Evolutionary conservation across 2,329 filamentous ascomycete species (phyloP), one percentile per base, ranked within the genome.

Genomic region (Beauveria varroae): DNA sequence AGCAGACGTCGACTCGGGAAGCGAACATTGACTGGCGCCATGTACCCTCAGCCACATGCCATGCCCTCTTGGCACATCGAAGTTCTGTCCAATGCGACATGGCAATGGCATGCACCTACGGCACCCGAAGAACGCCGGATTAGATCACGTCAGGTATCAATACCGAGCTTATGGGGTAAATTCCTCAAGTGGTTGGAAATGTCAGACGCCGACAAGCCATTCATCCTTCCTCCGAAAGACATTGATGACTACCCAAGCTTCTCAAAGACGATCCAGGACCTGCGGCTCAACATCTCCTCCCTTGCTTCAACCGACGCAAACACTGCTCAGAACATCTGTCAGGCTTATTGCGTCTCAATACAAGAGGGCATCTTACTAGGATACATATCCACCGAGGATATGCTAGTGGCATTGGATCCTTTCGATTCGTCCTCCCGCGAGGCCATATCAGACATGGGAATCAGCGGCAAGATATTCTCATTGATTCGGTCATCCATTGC

Each of bases 21-120:
- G 68, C 78, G 83, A 60, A 78, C 77, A 57, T 82, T 85, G 76
- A 81, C 78, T 22, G 81, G 77, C 57, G 69, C 82, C 62, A 72
- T 79, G 60, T 75, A 78, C 28, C 68, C 73, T 9, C 69, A 76
- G 24, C 67, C 68, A 4, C 66, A 72, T 8, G 72, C 71, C 20
- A 69, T 75, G 18, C 74, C 77, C 1, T 68, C 74, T 7, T 85
- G 81, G 82, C 74, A 76, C 0, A 74, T 82, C 51, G 73, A 77
- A 14, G 72, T 76, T 26, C 70, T 77, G 1, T 69, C 76, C 6
- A 76, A 79, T 57, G 68, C 81, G 44, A 76, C 74, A 58, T 82
- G 80, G 80, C 73, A 74, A 52, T 86, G 83, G 83, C 71, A 78
- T 43, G 74, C 82, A 9, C 82, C 83, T 9, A 76, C 70, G 14